These are phyloP conservation scores for Yamadazyma laniorum DNA, from an alignment of 805 yeast genomes.

Conservation along the genomic window DNA sequence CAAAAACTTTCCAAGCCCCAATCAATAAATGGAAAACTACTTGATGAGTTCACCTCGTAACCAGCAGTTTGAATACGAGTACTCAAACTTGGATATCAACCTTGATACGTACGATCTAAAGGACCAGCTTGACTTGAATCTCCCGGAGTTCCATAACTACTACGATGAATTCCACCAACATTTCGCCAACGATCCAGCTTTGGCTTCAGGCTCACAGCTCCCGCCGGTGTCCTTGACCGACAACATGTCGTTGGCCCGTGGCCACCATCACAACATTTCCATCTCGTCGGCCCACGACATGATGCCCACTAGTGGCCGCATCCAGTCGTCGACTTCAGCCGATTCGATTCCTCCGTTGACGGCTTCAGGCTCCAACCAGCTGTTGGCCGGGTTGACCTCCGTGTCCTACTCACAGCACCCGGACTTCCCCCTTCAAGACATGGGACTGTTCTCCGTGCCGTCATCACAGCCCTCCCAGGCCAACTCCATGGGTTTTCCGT, in stretches of 20 bases:
- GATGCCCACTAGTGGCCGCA: too few relatives aligned
- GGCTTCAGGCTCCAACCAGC: conserved; percentile 34
- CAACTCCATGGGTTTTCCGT: not conserved
- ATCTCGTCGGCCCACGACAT: conserved; percentile 9
- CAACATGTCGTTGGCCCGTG: conserved; percentile 9
- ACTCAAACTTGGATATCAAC: conserved; percentile 9
- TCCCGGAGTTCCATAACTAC: conserved; percentile 1
- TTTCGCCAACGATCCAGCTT: not conserved
- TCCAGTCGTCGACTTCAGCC: conserved; percentile 19
- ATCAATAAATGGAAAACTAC: conserved; percentile 16
- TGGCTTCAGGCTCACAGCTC: not conserved
- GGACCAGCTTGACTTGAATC: conserved; percentile 10
- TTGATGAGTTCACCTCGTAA: conserved; percentile 17
- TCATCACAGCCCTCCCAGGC: too few relatives aligned
- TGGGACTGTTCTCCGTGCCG: not conserved
- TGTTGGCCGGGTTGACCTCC: not conserved
- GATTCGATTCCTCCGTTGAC: conserved; percentile 38
- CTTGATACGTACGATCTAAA: conserved; percentile 9
- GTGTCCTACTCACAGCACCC: too few relatives aligned
- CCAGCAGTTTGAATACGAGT: conserved; percentile 13
- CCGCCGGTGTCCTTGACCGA: conserved; percentile 8
- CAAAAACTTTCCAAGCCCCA: too few relatives aligned
- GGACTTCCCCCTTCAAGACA: not conserved
- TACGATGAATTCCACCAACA: conserved; percentile 1
- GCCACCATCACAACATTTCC: conserved; percentile 12